phyloP scores from a whole-genome alignment of 1,139 yeast species.

The Hansenula anomala region DNA sequence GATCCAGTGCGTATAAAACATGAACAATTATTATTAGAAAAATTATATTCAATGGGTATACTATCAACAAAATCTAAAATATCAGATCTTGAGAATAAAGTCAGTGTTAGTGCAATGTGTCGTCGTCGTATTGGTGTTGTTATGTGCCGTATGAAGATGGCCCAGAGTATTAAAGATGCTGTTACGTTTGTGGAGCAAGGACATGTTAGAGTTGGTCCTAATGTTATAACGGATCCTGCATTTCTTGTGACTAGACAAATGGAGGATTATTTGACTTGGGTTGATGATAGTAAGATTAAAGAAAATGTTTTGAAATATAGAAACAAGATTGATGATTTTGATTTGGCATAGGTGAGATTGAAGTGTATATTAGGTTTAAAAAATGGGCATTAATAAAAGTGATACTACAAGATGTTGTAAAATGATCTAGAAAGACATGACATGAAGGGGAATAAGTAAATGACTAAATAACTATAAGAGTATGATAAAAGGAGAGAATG shows the following conservation, averaged over 20 bases:
- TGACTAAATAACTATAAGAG: too few species aligned
- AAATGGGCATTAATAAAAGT: too few species aligned
- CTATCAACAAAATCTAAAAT: slow-evolving; percentile 81
- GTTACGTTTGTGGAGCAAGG: slow-evolving; percentile 94
- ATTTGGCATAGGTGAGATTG: slow-evolving; percentile 45
- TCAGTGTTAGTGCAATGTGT: slow-evolving; percentile 89
- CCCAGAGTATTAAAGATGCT: slow-evolving; percentile 84
- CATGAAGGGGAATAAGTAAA: too few species aligned
- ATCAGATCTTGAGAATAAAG: slow-evolving; percentile 87
- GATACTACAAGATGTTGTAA: too few species aligned
- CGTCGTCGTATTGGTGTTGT: slow-evolving; percentile 91
- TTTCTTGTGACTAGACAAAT: slow-evolving; percentile 84
- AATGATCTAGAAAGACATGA: too few species aligned
- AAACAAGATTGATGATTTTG: slow-evolving; percentile 80
- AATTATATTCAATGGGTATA: slow-evolving; percentile 83
- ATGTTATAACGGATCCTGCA: slow-evolving; percentile 93
- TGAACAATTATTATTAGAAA: slow-evolving; percentile 81
- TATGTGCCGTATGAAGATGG: slow-evolving; percentile 94
- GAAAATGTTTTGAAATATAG: slow-evolving; percentile 83
- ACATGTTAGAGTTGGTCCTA: slow-evolving; percentile 96
- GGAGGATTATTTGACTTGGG: slow-evolving; percentile 98
- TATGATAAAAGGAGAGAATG: too few species aligned
- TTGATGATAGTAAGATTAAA: slow-evolving; percentile 89
- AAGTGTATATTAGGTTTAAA: not conserved
- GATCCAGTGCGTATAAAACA: slow-evolving; percentile 86